Evolutionary conservation across 371 early-diverging fungal genomes (phyloP).

Genomic region (Conidiobolus incongruus): DNA sequence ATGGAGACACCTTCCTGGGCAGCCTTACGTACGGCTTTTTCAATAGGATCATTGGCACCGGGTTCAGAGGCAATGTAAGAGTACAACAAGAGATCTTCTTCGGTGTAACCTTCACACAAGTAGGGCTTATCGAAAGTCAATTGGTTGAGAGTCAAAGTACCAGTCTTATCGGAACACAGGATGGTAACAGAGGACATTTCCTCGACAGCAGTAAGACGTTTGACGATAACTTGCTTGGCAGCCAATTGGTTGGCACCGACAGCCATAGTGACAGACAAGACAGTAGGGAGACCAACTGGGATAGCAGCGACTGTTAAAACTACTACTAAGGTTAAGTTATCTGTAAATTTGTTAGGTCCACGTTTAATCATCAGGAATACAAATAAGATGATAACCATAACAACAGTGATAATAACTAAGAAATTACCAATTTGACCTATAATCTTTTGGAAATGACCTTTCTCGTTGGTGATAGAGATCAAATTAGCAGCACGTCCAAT

Average conservation of each 20-base stretch:
- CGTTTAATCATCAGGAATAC: constrained; percentile 33
- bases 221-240: no score
- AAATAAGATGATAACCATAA: constrained; percentile 63
- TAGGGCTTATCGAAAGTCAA: no score
- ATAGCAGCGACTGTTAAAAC: constrained; percentile 90
- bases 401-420: constrained; percentile 53
- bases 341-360: constrained; percentile 10
- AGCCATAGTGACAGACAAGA: no score
- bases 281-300: constrained; percentile 88
- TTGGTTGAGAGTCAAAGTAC: no score
- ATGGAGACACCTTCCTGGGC: constrained; percentile 49
- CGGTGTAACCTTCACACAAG: no score
- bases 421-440: constrained; percentile 84
- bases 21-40: constrained; percentile 61
- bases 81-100: no score
- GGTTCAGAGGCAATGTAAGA: no score
- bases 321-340: constrained; percentile 54
- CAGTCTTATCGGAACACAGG: no score
- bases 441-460: constrained; percentile 76
- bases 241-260: no score
- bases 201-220: no score
- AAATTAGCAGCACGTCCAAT: constrained; percentile 77
- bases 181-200: no score
- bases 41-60: no score
- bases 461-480: constrained; percentile 58